phyloP scores from a whole-genome alignment of 345 rosid genomes.

The Cochlearia excelsa region DNA sequence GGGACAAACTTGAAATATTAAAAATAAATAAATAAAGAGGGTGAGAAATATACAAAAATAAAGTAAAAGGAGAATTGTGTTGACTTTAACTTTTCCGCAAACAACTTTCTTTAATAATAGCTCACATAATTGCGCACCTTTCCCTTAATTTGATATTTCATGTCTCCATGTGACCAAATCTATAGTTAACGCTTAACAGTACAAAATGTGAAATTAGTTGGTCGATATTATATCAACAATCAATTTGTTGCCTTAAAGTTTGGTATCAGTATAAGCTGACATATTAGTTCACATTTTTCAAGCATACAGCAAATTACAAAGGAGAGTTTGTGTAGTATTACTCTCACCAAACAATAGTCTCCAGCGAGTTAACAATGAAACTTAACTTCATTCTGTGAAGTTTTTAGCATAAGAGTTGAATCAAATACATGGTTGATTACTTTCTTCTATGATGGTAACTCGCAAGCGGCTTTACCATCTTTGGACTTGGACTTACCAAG shows the following conservation, averaged over 20 bases:
- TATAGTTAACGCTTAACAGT: too few species aligned
- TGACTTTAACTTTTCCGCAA: constrained; percentile 10
- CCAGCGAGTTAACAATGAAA: constrained; percentile 6
- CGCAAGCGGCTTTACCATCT: constrained; percentile 63
- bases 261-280: background rate
- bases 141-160: too few species aligned
- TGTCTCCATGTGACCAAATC: too few species aligned
- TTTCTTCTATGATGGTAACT: constrained; percentile 48
- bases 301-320: background rate
- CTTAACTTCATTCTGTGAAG: background rate
- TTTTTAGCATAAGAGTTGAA: constrained; percentile 4
- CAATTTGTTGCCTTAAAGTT: constrained; percentile 20
- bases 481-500: constrained; percentile 76
- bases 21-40: too few species aligned
- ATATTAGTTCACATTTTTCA: background rate
- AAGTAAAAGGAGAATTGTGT: constrained; percentile 14
- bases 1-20: too few species aligned
- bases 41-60: background rate
- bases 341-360: constrained; percentile 11
- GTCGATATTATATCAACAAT: background rate
- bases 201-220: background rate
- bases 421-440: constrained; percentile 15
- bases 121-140: too few species aligned
- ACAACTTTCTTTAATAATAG: too few species aligned
- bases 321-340: background rate